These are phyloP conservation scores for Chaetomium sp. DNA, from an alignment of 2,329 filamentous ascomycete genomes.

Conservation along the genomic window DNA sequence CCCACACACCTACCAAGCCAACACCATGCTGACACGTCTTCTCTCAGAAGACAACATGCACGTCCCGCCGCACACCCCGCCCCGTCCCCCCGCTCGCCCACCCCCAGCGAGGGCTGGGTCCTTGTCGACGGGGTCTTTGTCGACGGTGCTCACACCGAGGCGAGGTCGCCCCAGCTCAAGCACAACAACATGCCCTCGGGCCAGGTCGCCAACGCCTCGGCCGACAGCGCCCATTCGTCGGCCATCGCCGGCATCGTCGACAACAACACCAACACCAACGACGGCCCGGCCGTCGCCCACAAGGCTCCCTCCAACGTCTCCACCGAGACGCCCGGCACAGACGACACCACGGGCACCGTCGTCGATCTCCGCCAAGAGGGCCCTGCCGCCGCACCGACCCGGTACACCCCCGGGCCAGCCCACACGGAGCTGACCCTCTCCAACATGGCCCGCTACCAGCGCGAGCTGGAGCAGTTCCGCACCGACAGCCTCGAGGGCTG, in stretches of 20 bases:
- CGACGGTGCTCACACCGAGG: constrained; percentile 22
- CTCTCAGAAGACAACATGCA: background rate
- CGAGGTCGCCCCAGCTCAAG: constrained; percentile 34
- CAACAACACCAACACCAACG: background rate
- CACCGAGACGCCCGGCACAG: constrained; percentile 25
- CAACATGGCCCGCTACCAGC: constrained; percentile 23
- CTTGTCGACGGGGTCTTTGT: constrained; percentile 5
- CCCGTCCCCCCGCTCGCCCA: background rate
- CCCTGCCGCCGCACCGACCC: background rate
- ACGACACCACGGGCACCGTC: constrained; percentile 17
- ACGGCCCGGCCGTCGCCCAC: constrained; percentile 1
- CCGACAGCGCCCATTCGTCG: constrained; percentile 8
- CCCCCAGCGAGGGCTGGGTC: background rate
- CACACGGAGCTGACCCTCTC: constrained; percentile 16
- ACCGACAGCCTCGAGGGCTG: constrained; percentile 23
- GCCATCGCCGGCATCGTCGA: background rate
- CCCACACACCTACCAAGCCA: background rate
- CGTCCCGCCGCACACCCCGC: background rate
- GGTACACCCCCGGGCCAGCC: background rate
- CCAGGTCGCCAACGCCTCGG: constrained; percentile 27
- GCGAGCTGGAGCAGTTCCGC: constrained; percentile 14
- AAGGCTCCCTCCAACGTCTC: constrained; percentile 26
- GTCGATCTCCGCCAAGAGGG: background rate
- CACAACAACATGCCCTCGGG: constrained; percentile 31
- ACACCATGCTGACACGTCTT: background rate